These are phyloP conservation scores for Flaveria bidentis DNA, from an alignment of 129 eudicot genomes.

Conservation along the genomic window DNA sequence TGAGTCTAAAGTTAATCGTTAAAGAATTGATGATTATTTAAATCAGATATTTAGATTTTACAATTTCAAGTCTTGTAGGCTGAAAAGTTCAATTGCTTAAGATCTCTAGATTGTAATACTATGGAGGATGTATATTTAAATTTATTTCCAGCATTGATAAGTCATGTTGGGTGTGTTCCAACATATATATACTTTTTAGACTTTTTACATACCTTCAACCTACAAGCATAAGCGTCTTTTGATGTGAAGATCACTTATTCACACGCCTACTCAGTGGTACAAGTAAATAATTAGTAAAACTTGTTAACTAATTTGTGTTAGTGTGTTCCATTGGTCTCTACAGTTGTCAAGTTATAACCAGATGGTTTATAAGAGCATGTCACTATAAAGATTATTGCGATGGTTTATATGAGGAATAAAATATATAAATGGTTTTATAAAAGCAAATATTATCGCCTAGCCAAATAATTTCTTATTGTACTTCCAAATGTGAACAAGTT, in stretches of 20 bases:
- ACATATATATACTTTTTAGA: not conserved
- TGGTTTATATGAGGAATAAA: not conserved
- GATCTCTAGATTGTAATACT: not conserved
- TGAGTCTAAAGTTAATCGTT: not conserved
- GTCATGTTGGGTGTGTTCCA: not conserved
- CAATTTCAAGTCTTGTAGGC: not conserved
- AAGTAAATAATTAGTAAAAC: constrained; percentile 8
- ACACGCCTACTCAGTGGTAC: constrained; percentile 3
- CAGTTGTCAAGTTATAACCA: not conserved
- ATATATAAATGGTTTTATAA: constrained; percentile 1
- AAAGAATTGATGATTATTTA: not conserved
- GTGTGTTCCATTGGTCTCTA: not conserved
- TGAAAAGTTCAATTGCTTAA: not conserved
- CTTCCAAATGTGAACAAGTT: constrained; percentile 2
- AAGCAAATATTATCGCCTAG: not conserved
- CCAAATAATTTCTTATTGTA: not conserved
- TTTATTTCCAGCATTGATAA: not conserved
- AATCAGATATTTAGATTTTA: not conserved
- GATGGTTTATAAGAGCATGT: not conserved
- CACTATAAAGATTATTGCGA: not conserved
- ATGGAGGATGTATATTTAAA: not conserved
- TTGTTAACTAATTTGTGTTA: constrained; percentile 8
- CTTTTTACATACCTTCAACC: constrained; percentile 15
- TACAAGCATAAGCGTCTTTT: constrained; percentile 10
- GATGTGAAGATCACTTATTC: constrained; percentile 11